Percentiles rank a stretch among this genome's conserved stretches.
Evolutionary conservation across 208 protist species (phyloP).

Genomic region (Wallacemonas sp.): DNA sequence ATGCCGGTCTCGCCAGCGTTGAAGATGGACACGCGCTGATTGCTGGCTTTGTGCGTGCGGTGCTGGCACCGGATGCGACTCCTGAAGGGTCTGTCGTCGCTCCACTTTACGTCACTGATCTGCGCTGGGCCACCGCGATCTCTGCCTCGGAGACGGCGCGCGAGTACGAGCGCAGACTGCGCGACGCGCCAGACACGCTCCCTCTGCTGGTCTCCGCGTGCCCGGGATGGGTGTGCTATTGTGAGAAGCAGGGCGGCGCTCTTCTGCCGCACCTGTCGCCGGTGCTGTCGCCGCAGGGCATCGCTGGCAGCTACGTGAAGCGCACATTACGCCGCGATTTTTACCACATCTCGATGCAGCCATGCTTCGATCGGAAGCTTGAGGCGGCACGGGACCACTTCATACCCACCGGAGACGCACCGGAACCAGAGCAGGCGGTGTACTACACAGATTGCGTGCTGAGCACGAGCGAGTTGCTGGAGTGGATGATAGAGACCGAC

Average conservation of each 20-base stretch:
- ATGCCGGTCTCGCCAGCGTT: constrained; percentile 47
- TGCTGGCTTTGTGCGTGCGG: constrained; percentile 66
- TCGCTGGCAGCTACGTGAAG: constrained; percentile 95
- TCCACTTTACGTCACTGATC: constrained; percentile 76
- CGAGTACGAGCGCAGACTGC: constrained; percentile 76
- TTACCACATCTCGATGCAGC: constrained; percentile 97
- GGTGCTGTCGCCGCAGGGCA: constrained; percentile 95
- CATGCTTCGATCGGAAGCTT: constrained; percentile 99
- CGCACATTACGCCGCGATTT: constrained; percentile 20
- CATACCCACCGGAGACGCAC: constrained; percentile 38
- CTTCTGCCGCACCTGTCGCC: constrained; percentile 94
- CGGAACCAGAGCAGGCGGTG: no score
- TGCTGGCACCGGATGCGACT: constrained; percentile 1
- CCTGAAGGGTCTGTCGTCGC: constrained; percentile 1
- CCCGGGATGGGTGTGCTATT: constrained; percentile 98
- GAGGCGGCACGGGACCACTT: constrained; percentile 93
- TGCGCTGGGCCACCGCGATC: constrained; percentile 71
- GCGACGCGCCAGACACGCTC: constrained; percentile 30
- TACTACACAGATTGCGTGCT: constrained; percentile 97
- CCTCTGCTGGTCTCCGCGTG: constrained; percentile 95
- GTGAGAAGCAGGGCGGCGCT: constrained; percentile 95
- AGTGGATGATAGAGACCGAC: constrained; percentile 79
- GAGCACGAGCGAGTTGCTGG: constrained; percentile 91
- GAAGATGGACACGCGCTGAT: constrained; percentile 52
- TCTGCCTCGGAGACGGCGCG: constrained; percentile 66